These are phyloP conservation scores for Mycena vulgaris DNA, from an alignment of 768 basidiomycete genomes.

Conservation along the genomic window DNA sequence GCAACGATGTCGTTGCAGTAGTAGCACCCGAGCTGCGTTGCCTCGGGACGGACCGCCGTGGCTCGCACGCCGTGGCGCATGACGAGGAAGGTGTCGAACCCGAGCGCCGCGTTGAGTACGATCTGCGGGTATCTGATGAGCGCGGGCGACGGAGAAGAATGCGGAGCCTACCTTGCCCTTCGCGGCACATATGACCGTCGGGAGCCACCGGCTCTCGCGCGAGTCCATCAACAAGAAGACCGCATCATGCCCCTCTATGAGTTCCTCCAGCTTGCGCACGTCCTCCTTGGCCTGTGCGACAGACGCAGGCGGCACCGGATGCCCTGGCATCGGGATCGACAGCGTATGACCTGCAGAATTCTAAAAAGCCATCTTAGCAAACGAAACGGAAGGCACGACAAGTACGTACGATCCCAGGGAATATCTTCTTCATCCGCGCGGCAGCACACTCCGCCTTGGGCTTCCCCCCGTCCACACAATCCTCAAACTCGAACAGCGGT, in stretches of 20 bases:
- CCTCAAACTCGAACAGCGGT: slow-evolving; percentile 95
- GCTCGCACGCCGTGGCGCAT: slow-evolving; percentile 93
- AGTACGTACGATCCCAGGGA: slow-evolving; percentile 88
- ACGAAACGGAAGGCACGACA: neutral
- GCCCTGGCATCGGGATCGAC: slow-evolving; percentile 97
- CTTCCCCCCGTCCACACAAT: slow-evolving; percentile 93
- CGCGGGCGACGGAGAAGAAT: neutral
- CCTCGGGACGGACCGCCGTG: slow-evolving; percentile 45
- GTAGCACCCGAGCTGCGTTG: slow-evolving; percentile 85
- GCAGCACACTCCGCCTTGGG: slow-evolving; percentile 96
- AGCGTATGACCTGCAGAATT: slow-evolving; percentile 85
- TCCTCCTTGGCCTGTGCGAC: slow-evolving; percentile 75
- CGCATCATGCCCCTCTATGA: slow-evolving; percentile 90
- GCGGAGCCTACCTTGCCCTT: slow-evolving; percentile 88
- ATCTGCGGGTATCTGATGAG: slow-evolving; percentile 62
- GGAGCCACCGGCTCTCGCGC: slow-evolving; percentile 97
- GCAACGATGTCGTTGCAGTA: slow-evolving; percentile 99
- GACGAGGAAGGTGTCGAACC: slow-evolving; percentile 96
- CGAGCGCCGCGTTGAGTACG: slow-evolving; percentile 94
- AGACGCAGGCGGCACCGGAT: slow-evolving; percentile 80
- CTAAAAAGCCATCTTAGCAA: slow-evolving; percentile 55
- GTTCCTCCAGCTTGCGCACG: slow-evolving; percentile 78
- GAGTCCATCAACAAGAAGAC: slow-evolving; percentile 98
- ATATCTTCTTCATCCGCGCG: slow-evolving; percentile 86
- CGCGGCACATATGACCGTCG: slow-evolving; percentile 87